A percentile compares a stretch with the other conserved stretches of the same genome.
phyloP scores from a whole-genome alignment of 306 rosid species.

The Glycyrrhiza uralensis region DNA sequence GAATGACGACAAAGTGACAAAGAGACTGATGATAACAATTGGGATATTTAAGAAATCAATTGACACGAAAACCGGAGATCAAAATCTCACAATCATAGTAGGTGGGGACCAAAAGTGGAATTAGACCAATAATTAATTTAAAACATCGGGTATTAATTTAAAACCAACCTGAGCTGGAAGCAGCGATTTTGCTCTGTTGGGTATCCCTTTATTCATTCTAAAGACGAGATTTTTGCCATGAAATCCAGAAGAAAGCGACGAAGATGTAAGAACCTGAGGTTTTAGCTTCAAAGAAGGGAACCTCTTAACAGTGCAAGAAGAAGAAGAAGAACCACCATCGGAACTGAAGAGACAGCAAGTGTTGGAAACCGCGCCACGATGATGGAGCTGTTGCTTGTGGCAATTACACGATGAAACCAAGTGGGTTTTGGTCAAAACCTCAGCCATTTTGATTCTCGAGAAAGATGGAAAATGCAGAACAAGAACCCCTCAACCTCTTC shows the following conservation, averaged over 20 bases:
- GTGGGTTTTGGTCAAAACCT: slow-evolving; percentile 38
- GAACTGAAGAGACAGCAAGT: slow-evolving; percentile 15
- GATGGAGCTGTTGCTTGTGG: neutral
- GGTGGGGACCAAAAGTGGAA: too few species aligned
- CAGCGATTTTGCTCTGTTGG: slow-evolving; percentile 14
- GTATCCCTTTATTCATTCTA: slow-evolving; percentile 13
- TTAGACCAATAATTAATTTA: neutral
- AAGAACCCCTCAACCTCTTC: too few species aligned
- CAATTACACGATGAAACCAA: slow-evolving; percentile 37
- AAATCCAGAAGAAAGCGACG: slow-evolving; percentile 28
- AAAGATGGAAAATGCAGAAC: too few species aligned
- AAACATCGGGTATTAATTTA: neutral
- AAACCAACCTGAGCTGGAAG: slow-evolving; percentile 10
- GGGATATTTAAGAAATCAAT: too few species aligned
- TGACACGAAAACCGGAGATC: too few species aligned
- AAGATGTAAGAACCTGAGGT: slow-evolving; percentile 28
- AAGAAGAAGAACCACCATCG: neutral
- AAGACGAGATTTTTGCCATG: slow-evolving; percentile 33
- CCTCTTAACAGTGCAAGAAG: neutral
- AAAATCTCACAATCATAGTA: too few species aligned
- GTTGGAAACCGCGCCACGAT: slow-evolving; percentile 21
- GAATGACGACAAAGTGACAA: too few species aligned
- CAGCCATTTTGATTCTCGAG: slow-evolving; percentile 43
- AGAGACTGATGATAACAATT: too few species aligned
- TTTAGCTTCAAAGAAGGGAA: slow-evolving; percentile 36